A percentile compares a stretch with the other conserved stretches of the same genome.
These are phyloP conservation scores for Taphrina flavorubra DNA, from an alignment of 1,139 yeast genomes.

Conservation along the genomic window DNA sequence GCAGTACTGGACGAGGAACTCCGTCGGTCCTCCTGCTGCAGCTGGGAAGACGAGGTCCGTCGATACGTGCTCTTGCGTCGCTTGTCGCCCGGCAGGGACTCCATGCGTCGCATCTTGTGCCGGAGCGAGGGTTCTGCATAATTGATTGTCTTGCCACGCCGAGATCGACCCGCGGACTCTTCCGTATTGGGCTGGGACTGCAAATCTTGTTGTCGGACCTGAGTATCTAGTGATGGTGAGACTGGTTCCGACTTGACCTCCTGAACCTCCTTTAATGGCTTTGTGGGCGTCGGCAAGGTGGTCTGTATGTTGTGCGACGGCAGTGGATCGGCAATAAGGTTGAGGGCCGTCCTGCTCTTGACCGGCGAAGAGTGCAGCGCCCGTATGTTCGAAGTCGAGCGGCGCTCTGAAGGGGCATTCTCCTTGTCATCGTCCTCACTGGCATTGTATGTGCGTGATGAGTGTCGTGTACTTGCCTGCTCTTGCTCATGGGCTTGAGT, in stretches of 20 bases:
- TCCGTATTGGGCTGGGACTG: background rate
- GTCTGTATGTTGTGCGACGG: conserved; percentile 14
- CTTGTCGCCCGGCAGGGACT: conserved; percentile 51
- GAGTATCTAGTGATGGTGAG: conserved; percentile 17
- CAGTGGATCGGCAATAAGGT: conserved; percentile 25
- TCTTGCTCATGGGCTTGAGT: background rate
- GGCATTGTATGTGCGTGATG: background rate
- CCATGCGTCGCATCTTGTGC: conserved; percentile 72
- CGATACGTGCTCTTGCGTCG: conserved; percentile 36
- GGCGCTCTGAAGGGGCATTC: conserved; percentile 4
- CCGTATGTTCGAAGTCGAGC: conserved; percentile 3
- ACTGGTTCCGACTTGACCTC: conserved; percentile 38
- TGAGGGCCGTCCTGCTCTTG: conserved; percentile 18
- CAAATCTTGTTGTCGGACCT: background rate
- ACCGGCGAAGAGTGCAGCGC: conserved; percentile 23
- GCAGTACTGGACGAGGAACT: conserved; percentile 12
- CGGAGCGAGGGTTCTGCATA: conserved; percentile 73
- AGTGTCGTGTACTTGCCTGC: background rate
- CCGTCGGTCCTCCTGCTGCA: conserved; percentile 6
- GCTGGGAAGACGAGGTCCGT: conserved; percentile 8
- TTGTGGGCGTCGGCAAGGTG: conserved; percentile 4
- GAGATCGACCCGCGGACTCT: conserved; percentile 44
- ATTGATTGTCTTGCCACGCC: conserved; percentile 63
- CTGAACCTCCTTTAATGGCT: conserved; percentile 16
- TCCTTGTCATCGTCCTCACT: conserved; percentile 20